Evolutionary conservation across 208 protist genomes (phyloP), one percentile per base, ranked within the genome.

Genomic region (Trypanosoma platydactyli): DNA sequence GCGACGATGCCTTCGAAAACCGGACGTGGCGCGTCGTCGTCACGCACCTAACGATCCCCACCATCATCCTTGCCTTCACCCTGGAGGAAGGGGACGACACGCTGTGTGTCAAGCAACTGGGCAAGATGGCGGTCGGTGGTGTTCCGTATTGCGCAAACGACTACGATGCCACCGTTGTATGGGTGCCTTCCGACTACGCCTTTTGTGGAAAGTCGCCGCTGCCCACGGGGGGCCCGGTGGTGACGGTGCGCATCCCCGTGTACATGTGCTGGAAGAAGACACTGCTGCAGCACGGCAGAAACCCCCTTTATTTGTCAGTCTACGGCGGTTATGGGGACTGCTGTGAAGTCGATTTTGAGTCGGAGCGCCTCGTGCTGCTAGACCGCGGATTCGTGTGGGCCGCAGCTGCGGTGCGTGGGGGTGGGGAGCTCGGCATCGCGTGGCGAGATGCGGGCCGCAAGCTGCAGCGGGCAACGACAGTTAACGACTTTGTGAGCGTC

Each of bases 401-500:
- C 15, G 79, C 79, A 25, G 90, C 88, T 9, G 71, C 65, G 11
- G 81, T 97, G 51, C 80, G 94, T 24, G 94, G 94, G n/a, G 94
- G 94, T 13, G 89, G 88, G 13, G 91, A 97, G 67, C 80, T 93
- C 25, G 94, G 94, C 16, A 81, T 80, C 16, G 41, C 66, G 11
- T 94, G 84, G 83, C 83, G 79, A 25, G 75, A 91, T 46, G 81
- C 78, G 3, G 87, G 83, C 13, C 70, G 84, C 22, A 58, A 64
- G 52, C 45, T 79, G 29, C 83, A 88, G 62, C 83, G 81, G 25
- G 76, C 59, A 45, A 95, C 89, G 30, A 80, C 87, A 11, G 88
- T 96, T 20, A 88, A 79, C 46, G 94, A 97, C 70, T 88, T 94
- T 66, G 62, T 94, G 22, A 88, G 80, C 56, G 80, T 83, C 29